Evolutionary conservation across 2,329 filamentous ascomycete species (phyloP), one percentile per base, ranked within the genome.

Genomic region (Colletotrichum destructivum): DNA sequence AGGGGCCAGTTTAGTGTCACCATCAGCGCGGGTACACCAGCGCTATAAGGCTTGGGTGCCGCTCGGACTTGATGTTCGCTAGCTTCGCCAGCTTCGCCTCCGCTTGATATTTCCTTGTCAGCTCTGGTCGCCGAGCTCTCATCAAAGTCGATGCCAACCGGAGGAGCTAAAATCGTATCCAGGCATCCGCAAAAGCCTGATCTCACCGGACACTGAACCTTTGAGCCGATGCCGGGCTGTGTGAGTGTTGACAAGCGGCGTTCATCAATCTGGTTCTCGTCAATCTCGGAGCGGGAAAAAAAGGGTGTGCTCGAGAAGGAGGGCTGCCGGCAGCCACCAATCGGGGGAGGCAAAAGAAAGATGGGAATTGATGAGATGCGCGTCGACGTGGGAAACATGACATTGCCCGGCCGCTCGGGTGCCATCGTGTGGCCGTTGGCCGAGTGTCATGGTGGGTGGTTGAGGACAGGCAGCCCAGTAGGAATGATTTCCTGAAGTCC

Each of bases 301-400:
- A 61, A 65, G 46, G 66, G 65, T 56, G 49, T 35, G 51, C 40
- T 26, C 31, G 3, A 47, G 59, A n/a, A n/a, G 18, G 23, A 49
- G 6, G 49, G 57, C 61, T 59, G 66, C 61, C 52, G 38, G 61
- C 46, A 65, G 61, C 54, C 61, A 54, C 44, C 59, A 26, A 9
- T n/a, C 52, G 35, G 23, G n/a, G 12, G 38, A 15, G 16, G 8
- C 23, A 15, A 16, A 63, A 44, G 42, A 31, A 15, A 31, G 51
- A 49, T 44, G 38, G 12, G 54, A 51, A n/a, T 40, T 21, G 23
- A 6, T 60, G 13, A 21, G 35, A 51, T 49, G 26, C 9, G 40
- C 40, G 44, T 4, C 15, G 62, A 21, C 16, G 21, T 38, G 16
- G 59, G 9, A 23, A 31, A 15, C 13, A 16, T 4, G 35, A 15